Conservation (phyloP, 139 green algal species). For the Nannochloris sp. region DNA sequence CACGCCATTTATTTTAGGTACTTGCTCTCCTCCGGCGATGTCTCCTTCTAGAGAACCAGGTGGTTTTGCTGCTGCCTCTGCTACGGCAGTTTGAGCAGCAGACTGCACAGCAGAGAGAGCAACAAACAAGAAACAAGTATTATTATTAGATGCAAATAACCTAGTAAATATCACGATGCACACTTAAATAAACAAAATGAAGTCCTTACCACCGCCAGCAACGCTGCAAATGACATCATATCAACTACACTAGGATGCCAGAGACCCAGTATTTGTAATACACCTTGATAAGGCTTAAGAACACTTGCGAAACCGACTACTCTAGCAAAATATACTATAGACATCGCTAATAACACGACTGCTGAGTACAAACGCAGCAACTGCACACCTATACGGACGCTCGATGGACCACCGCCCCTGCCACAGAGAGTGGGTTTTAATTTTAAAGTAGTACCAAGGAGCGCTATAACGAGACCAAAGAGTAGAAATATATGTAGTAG, state of each 20-base stretch:
- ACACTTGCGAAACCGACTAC: conserved; percentile 3
- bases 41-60: background rate
- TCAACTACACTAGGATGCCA: conserved; percentile 1
- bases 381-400: conserved; percentile 12
- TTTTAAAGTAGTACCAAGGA: background rate
- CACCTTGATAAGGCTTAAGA: background rate
- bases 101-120: conserved; percentile 6
- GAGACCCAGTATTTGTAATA: conserved; percentile 17
- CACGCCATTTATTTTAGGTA: conserved; percentile 1
- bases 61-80: background rate
- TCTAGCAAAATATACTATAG: background rate
- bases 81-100: conserved; percentile 14
- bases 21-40: background rate
- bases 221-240: conserved; percentile 26
- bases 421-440: conserved; percentile 12
- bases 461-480: conserved; percentile 6
- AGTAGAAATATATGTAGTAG: conserved; percentile 26
- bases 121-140: conserved; percentile 1
- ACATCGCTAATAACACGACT: conserved; percentile 23
- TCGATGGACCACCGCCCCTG: background rate
- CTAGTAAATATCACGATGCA: background rate
- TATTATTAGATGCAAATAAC: background rate
- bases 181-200: background rate
- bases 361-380: conserved; percentile 20
- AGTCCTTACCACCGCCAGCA: conserved; percentile 28